Conservation (phyloP, 2,329 filamentous ascomycete species). For the Pestalotiopsis sp. region DNA sequence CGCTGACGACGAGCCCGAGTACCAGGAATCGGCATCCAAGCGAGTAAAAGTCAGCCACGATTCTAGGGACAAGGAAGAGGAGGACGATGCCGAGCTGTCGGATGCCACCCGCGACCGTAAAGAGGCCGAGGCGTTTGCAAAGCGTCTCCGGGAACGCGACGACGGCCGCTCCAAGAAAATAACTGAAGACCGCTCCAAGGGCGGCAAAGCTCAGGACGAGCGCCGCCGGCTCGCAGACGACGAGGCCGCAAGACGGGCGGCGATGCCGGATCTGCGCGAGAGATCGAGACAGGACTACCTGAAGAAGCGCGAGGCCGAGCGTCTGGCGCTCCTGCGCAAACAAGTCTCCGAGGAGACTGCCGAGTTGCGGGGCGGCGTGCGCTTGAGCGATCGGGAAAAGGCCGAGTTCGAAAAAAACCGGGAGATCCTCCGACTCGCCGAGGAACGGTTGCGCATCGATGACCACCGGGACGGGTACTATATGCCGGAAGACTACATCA, state of each 20-base stretch:
- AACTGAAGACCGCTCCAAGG: slow-evolving; percentile 46
- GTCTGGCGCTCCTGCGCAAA: slow-evolving; percentile 81
- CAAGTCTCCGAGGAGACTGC: slow-evolving; percentile 89
- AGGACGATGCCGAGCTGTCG: slow-evolving; percentile 54
- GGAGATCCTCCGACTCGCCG: slow-evolving; percentile 78
- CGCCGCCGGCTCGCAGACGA: slow-evolving; percentile 68
- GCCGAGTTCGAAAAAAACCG: slow-evolving; percentile 88
- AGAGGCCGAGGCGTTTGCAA: slow-evolving; percentile 81
- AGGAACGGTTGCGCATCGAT: slow-evolving; percentile 85
- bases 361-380: slow-evolving; percentile 76
- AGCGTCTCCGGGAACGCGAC: slow-evolving; percentile 73
- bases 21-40: slow-evolving; percentile 71
- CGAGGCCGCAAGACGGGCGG: slow-evolving; percentile 66
- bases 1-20: slow-evolving; percentile 57
- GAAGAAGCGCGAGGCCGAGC: slow-evolving; percentile 87
- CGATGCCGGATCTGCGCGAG: slow-evolving; percentile 79
- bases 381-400: slow-evolving; percentile 77
- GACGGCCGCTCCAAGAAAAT: slow-evolving; percentile 70
- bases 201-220: slow-evolving; percentile 59
- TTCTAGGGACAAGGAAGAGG: slow-evolving; percentile 28
- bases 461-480: slow-evolving; percentile 91
- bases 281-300: slow-evolving; percentile 90
- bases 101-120: slow-evolving; percentile 69
- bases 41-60: slow-evolving; percentile 67
- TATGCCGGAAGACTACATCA: slow-evolving; percentile 94